Evolutionary conservation across 495 filamentous ascomycete species (phyloP), one percentile per base, ranked within the genome.

Genomic region (Letharia columbiana): DNA sequence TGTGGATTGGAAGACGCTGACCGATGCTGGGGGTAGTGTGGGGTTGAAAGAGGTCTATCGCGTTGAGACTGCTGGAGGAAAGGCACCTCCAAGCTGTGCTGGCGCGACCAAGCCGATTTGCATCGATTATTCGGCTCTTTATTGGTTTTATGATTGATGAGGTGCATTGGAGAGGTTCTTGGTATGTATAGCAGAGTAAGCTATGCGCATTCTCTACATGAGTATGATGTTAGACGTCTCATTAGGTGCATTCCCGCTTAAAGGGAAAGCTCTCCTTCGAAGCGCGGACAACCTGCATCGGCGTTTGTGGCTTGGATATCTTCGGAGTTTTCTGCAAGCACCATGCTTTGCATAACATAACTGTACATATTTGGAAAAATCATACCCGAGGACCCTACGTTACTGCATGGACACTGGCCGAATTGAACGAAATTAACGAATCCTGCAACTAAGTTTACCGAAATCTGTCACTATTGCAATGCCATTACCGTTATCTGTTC

Each of bases 61-160:
- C 44, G 83, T 91, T 28, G 72, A 83, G 63, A 91, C 88, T 1
- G 84, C 84, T 17, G 85, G 85, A n/a, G 89, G 89, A 28, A 71
- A 69, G 40, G 61, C 83, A 11, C 79, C 81, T 56, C 61, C 75
- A n/a, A 86, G 80, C 17, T 82, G 79, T 64, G 68, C 71, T 40
- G 74, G 75, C 7, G 72, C 68, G 1, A 77, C 76, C 1, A 69
- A 67, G 13, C 71, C 75, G 2, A 71, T 81, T 40, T 72, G 79
- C 70, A 80, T 90, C 7, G 79, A 83, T 15, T 92, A 91, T 74
- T 76, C 87, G 0, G 83, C 89, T 0, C 82, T 84, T 72, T 92
- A 92, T 73, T 90, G 85, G 86, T 84, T 91, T 64, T 90, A 84
- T 70, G 77, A 76, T 42, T 77, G 60, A 75, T 18, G 10, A 15